Conservation (phyloP, 768 basidiomycete species). For the Vararia minispora region DNA sequence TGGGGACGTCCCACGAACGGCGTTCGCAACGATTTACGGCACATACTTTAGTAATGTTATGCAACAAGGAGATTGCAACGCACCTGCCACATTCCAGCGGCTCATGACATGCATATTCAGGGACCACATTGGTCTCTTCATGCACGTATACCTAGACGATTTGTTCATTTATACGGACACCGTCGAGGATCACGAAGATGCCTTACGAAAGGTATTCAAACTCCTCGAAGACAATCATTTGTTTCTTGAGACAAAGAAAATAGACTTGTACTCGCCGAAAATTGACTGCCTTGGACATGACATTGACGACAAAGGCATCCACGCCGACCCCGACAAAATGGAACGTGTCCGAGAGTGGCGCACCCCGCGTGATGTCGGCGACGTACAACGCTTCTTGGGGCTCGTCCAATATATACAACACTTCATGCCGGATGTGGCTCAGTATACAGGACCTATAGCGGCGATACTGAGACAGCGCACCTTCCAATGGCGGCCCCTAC, state of each 20-base stretch:
- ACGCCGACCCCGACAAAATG: conserved; percentile 27
- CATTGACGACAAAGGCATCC: conserved; percentile 27
- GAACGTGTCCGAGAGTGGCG: conserved; percentile 22
- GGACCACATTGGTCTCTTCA: conserved; percentile 24
- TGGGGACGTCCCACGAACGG: conserved; percentile 17
- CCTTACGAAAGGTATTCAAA: conserved; percentile 18
- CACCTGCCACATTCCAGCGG: conserved; percentile 32
- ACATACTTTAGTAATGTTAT: conserved; percentile 26
- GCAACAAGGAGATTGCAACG: conserved; percentile 36
- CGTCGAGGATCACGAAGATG: conserved; percentile 26
- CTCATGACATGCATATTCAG: conserved; percentile 32
- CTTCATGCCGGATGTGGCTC: conserved; percentile 25
- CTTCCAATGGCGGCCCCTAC: no score
- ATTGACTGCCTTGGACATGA: conserved; percentile 30
- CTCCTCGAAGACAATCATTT: conserved; percentile 19
- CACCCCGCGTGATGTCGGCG: conserved; percentile 23
- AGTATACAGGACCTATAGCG: conserved; percentile 23
- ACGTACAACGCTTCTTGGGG: conserved; percentile 31
- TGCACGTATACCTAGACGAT: conserved; percentile 36
- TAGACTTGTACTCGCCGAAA: no score
- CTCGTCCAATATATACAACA: conserved; percentile 26
- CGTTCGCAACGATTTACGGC: conserved; percentile 25
- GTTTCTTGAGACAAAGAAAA: not conserved
- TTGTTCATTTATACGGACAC: conserved; percentile 28
- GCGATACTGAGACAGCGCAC: no score